Evolutionary conservation across 2,329 filamentous ascomycete species (phyloP).

Genomic region (Pseudohalonectria lignicola): DNA sequence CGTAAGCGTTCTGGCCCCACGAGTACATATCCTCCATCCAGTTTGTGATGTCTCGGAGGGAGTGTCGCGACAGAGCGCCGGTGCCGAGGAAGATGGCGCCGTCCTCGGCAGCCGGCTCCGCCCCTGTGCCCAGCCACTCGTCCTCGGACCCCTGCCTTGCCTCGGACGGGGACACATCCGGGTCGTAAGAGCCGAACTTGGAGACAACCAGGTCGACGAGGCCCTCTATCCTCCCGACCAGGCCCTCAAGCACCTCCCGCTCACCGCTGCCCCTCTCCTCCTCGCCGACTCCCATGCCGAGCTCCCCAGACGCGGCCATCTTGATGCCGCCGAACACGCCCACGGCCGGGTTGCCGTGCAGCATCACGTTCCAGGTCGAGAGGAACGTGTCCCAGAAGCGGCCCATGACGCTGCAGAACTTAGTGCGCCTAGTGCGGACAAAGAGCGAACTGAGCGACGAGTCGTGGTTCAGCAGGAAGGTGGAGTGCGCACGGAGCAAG

Average conservation of each 20-base stretch:
- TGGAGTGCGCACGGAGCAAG: conserved; percentile 67
- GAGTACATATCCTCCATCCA: conserved; percentile 87
- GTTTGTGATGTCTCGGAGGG: conserved; percentile 60
- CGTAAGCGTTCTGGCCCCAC: conserved; percentile 77
- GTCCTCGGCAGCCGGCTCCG: conserved; percentile 59
- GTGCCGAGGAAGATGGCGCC: conserved; percentile 79
- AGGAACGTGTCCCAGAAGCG: conserved; percentile 69
- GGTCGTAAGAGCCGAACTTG: conserved; percentile 52
- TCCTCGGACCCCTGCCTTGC: neutral
- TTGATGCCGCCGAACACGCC: conserved; percentile 77
- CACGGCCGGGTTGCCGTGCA: conserved; percentile 79
- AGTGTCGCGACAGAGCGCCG: conserved; percentile 60
- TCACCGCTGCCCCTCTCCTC: conserved; percentile 92
- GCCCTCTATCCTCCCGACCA: conserved; percentile 68
- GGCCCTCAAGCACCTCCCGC: conserved; percentile 84
- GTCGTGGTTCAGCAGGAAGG: conserved; percentile 83
- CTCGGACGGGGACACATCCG: conserved; percentile 1
- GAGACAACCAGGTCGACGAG: conserved; percentile 82
- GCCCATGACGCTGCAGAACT: conserved; percentile 62
- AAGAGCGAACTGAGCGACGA: conserved; percentile 62
- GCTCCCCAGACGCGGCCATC: conserved; percentile 78
- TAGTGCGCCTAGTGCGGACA: conserved; percentile 48
- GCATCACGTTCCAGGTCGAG: conserved; percentile 74
- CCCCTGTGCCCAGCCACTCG: conserved; percentile 68
- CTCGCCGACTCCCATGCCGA: conserved; percentile 89